Evolutionary conservation across 768 basidiomycete genomes (phyloP).

Genomic region (Podaxis sp.): DNA sequence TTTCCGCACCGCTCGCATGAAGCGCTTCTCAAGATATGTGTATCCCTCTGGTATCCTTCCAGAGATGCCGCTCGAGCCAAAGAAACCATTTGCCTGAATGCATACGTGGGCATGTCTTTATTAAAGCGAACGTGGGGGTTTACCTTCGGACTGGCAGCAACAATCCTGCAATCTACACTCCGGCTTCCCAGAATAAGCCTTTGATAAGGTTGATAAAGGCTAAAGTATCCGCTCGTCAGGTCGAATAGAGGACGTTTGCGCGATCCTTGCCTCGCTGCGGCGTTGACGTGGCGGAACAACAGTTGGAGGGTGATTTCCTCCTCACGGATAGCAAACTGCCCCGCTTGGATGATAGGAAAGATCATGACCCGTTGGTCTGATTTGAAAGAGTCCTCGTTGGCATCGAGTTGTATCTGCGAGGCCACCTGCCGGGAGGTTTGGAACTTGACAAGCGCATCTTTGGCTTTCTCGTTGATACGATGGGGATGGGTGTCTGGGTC

Average conservation of each 20-base stretch:
- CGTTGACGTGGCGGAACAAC: constrained; percentile 55
- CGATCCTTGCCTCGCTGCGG: constrained; percentile 11
- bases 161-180: constrained; percentile 63
- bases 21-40: constrained; percentile 81
- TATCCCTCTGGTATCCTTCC: constrained; percentile 96
- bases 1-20: constrained; percentile 64
- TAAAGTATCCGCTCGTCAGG: constrained; percentile 95
- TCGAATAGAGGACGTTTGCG: constrained; percentile 55
- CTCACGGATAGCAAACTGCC: constrained; percentile 83
- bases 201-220: constrained; percentile 80
- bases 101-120: constrained; percentile 8
- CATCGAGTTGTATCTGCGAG: constrained; percentile 18
- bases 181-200: constrained; percentile 60
- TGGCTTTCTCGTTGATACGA: constrained; percentile 60
- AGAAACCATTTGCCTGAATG: constrained; percentile 92
- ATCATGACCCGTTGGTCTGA: constrained; percentile 44
- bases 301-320: constrained; percentile 66
- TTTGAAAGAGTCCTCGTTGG: not conserved
- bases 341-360: constrained; percentile 86
- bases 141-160: constrained; percentile 88
- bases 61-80: constrained; percentile 84
- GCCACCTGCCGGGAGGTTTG: constrained; percentile 41
- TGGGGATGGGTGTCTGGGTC: constrained; percentile 67
- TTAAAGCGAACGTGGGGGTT: constrained; percentile 16
- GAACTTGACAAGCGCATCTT: constrained; percentile 54